phyloP scores from a whole-genome alignment of 441 rosid species.

The Gossypium schwendimanii region DNA sequence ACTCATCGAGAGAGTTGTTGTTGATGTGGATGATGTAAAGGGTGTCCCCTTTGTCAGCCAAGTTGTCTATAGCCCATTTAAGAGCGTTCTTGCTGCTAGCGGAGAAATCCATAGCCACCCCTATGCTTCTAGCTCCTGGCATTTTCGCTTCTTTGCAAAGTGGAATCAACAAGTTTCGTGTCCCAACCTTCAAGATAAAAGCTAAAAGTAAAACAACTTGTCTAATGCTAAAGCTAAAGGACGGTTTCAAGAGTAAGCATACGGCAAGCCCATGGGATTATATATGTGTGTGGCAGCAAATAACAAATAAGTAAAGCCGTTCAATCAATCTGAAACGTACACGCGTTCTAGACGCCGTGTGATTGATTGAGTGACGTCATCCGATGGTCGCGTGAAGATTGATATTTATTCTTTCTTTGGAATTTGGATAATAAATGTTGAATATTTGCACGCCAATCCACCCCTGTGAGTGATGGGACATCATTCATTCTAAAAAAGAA shows the following conservation, averaged over 20 bases:
- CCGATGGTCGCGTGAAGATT: neutral
- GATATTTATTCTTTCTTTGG: neutral
- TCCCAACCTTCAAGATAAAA: neutral
- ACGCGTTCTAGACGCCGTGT: neutral
- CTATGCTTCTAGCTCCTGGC: conserved; percentile 58
- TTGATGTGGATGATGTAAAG: conserved; percentile 61
- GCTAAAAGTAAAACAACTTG: neutral
- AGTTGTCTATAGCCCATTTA: conserved; percentile 69
- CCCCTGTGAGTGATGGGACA: neutral
- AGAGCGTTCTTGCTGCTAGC: conserved; percentile 83
- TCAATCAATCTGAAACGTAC: neutral
- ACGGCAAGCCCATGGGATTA: neutral
- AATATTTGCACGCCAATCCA: too few relatives aligned
- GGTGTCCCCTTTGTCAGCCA: conserved; percentile 65
- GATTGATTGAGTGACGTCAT: neutral
- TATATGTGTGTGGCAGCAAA: neutral
- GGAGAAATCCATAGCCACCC: conserved; percentile 89
- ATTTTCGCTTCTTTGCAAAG: conserved; percentile 24
- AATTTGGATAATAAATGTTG: too few relatives aligned
- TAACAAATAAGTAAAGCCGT: neutral
- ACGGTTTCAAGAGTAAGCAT: neutral
- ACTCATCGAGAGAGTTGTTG: conserved; percentile 32
- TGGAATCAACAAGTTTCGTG: neutral
- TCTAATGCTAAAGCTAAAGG: neutral
- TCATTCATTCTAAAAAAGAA: too few relatives aligned